Base-by-base conservation (phyloP, 805 yeast species). In the Candida insectorum region DNA sequence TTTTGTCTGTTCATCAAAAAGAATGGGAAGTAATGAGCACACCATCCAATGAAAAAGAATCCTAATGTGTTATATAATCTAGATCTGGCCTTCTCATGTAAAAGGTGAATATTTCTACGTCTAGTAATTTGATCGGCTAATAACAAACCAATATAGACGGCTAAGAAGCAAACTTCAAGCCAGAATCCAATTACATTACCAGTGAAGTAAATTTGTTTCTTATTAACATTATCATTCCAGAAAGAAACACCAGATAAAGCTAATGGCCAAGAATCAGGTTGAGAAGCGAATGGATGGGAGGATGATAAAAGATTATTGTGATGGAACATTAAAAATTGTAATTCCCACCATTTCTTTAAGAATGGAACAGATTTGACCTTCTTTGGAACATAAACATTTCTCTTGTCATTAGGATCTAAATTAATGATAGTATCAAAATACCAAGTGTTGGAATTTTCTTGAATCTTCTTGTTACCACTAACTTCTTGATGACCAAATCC, bases 171-270 rank as follows among this genome's bases (percentile, higher is more conserved):
- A 19, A 79, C 78, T 58, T 86, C 85, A 36, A 85, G 51, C 91
- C 95, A 85, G 84, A 91, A 89, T 6, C 96, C 97, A 44, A 86
- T 65, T 36, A 85, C 69, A 63, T 93, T 93, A 41, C 97, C 98
- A 36, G 84, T 71, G 61, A 91, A 85, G 63, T 80, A 93, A 33
- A 93, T 88, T 62, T 93, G 98, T 49, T 70, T 68, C 41, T 71
- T 73, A 34, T 59, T 51, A 6, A 72, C 79, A 33, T 71, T 68
- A 40, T 84, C 79, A 27, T 94, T 89, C 97, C 97, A 93, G 71
- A 91, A 93, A 1, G 97, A 87, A 24, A 93, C 97, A 47, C 98
- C 98, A 11, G 85, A 76, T 34, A 82, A 58, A 35, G 93, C 75
- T 42, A 85, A 70, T 13, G 98, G 98, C 98, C 98, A 93, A 6